Conservation (phyloP, 164 flowering plant genomes). For the Dillenia turbinata region DNA sequence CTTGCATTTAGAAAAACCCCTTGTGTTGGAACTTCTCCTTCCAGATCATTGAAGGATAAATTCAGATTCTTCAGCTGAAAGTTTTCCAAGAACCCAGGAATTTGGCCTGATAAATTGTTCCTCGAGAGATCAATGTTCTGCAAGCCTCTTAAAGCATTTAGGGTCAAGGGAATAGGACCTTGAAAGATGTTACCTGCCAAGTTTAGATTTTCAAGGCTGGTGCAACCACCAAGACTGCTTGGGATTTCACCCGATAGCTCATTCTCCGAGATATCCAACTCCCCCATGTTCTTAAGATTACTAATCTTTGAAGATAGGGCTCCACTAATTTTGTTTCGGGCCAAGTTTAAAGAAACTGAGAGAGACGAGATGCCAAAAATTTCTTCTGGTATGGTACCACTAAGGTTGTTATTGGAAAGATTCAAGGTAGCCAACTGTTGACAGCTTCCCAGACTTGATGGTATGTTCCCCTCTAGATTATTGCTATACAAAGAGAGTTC, state of each 20-base stretch:
- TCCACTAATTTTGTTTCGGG: slow-evolving; percentile 6
- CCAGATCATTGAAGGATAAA: slow-evolving; percentile 7
- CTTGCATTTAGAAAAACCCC: slow-evolving; percentile 11
- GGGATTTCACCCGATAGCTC: slow-evolving; percentile 13
- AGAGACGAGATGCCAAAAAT: no score
- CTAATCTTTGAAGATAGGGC: not conserved
- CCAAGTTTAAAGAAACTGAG: not conserved
- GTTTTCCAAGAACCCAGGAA: not conserved
- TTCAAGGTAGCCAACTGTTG: not conserved
- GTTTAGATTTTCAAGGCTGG: no score
- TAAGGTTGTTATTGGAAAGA: not conserved
- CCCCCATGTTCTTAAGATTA: not conserved
- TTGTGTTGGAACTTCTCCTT: slow-evolving; percentile 9
- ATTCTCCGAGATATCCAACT: slow-evolving; percentile 13
- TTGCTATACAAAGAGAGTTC: not conserved
- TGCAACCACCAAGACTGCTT: no score
- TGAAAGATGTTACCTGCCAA: no score
- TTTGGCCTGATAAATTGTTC: no score
- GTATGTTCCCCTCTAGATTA: not conserved
- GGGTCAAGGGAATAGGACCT: no score
- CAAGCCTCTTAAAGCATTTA: no score
- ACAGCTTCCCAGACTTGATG: no score
- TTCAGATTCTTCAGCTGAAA: not conserved
- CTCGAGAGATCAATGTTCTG: no score
- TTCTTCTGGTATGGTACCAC: not conserved